A percentile compares a stretch with the other conserved stretches of the same genome.
Evolutionary conservation across 441 rosid species (phyloP).

Genomic region (Geranium incanum): DNA sequence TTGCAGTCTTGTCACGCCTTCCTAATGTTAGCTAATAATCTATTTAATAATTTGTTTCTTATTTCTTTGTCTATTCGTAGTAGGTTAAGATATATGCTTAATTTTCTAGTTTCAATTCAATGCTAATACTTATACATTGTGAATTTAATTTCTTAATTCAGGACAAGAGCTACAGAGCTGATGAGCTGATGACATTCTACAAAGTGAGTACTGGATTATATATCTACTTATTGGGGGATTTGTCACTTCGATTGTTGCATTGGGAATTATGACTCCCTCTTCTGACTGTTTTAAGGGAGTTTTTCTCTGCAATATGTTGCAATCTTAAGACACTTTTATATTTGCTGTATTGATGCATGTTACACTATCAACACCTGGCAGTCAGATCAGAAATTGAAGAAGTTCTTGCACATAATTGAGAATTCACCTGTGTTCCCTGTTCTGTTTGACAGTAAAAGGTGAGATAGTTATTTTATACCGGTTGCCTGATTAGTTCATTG

Average conservation of each 20-base stretch:
- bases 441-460: constrained; percentile 70
- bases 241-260: background rate
- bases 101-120: background rate
- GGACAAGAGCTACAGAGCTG: constrained; percentile 74
- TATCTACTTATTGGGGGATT: background rate
- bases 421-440: constrained; percentile 75
- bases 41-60: background rate
- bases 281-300: background rate
- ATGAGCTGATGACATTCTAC: constrained; percentile 77
- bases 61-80: background rate
- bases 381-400: constrained; percentile 89
- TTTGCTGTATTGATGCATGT: constrained; percentile 15
- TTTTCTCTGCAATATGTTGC: constrained; percentile 1
- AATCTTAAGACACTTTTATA: background rate
- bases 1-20: background rate
- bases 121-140: background rate
- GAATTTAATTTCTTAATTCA: constrained; percentile 22
- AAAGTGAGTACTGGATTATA: constrained; percentile 37
- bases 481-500: constrained; percentile 2
- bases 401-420: constrained; percentile 83
- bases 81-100: background rate
- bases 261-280: no score
- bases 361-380: constrained; percentile 29
- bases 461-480: constrained; percentile 17
- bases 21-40: background rate